phyloP scores from a whole-genome alignment of 129 eudicot genomes.

The Saposhnikovia divaricata region DNA sequence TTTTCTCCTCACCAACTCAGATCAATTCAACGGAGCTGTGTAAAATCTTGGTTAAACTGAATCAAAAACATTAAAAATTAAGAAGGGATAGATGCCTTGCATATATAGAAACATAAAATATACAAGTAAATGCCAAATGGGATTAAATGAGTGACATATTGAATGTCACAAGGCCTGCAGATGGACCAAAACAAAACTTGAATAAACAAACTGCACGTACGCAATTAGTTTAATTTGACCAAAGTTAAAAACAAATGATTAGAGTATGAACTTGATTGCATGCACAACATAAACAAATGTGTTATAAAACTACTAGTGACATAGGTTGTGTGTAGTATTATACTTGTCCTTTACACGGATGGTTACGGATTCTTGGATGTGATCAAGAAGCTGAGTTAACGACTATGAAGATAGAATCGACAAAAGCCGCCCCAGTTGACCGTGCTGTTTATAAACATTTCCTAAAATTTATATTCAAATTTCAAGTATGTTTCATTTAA shows the following conservation, averaged over 20 bases:
- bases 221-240: conserved; percentile 3
- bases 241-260: neutral
- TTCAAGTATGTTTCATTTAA: neutral
- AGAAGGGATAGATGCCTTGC: conserved; percentile 2
- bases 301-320: neutral
- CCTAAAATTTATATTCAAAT: neutral
- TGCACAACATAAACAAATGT: neutral
- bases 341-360: neutral
- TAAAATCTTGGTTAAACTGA: conserved; percentile 1
- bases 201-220: conserved; percentile 20
- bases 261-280: neutral
- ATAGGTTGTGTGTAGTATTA: conserved; percentile 2
- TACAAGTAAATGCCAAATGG: conserved; percentile 10
- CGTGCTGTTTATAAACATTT: neutral
- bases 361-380: neutral
- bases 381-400: conserved; percentile 2
- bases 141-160: conserved; percentile 14
- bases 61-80: neutral
- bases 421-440: conserved; percentile 7
- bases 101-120: conserved; percentile 12
- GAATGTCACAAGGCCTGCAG: conserved; percentile 55
- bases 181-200: conserved; percentile 30
- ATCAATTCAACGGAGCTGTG: neutral
- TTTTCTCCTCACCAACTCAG: neutral
- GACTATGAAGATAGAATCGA: neutral